A percentile compares a stretch with the other conserved stretches of the same genome.
phyloP scores from a whole-genome alignment of 2,329 filamentous ascomycete genomes.

The Neofusicoccum umdonicola region DNA sequence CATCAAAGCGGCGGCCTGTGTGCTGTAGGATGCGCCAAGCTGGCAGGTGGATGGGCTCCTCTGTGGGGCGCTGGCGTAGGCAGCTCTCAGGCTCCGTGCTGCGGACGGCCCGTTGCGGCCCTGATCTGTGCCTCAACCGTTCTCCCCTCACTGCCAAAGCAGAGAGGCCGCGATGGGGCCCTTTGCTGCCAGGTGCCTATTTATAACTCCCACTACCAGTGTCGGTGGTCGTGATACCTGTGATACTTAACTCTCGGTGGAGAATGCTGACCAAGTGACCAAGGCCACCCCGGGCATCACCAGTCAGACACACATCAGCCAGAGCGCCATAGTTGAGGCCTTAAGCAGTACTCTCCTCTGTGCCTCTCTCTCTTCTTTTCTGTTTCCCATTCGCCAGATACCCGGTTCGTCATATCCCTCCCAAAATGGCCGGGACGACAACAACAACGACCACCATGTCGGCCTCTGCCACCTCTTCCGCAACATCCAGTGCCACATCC shows the following conservation, averaged over 20 bases:
- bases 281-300: not conserved
- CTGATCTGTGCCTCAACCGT: not conserved
- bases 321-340: not conserved
- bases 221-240: not conserved
- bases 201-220: not conserved
- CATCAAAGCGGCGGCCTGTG: not conserved
- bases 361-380: not conserved
- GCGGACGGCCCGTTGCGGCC: slow-evolving; percentile 14
- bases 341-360: not conserved
- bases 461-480: not conserved
- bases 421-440: not conserved
- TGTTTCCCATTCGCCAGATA: not conserved
- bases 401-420: not conserved
- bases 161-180: not conserved
- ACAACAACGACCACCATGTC: not conserved
- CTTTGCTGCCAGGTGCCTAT: not conserved
- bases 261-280: not conserved
- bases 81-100: slow-evolving; percentile 2
- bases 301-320: not conserved
- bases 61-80: slow-evolving; percentile 6
- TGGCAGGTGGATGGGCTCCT: slow-evolving; percentile 8
- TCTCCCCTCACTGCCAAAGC: not conserved
- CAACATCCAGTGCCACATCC: not conserved
- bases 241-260: not conserved
- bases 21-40: slow-evolving; percentile 9